phyloP scores from a whole-genome alignment of 345 rosid species.

The Camelina hispida region DNA sequence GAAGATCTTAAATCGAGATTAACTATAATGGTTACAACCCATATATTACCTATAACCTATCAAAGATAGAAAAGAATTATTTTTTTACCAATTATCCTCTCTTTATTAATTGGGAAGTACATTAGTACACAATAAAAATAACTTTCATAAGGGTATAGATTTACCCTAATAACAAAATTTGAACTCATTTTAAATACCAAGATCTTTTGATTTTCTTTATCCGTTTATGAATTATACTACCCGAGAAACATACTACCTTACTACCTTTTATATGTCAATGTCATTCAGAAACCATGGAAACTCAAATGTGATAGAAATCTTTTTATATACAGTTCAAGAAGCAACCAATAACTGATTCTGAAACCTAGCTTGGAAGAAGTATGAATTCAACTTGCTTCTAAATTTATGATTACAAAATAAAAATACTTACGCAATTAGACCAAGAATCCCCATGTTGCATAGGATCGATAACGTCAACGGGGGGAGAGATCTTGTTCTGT shows the following conservation, averaged over 20 bases:
- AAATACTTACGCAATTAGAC: conserved; percentile 41
- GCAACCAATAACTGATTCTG: background rate
- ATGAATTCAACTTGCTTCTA: background rate
- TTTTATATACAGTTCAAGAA: background rate
- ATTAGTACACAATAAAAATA: too few species aligned
- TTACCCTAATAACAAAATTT: too few species aligned
- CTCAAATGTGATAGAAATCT: background rate
- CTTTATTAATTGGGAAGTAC: too few species aligned
- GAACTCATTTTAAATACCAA: too few species aligned
- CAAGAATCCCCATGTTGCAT: conserved; percentile 37
- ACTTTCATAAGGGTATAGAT: too few species aligned
- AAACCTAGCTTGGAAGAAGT: background rate
- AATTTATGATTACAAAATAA: background rate
- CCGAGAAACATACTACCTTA: background rate
- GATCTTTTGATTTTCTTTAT: too few species aligned
- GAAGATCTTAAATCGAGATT: too few species aligned
- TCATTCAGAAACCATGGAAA: background rate
- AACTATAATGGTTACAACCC: too few species aligned
- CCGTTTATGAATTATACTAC: background rate
- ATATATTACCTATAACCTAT: too few species aligned
- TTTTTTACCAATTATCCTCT: too few species aligned
- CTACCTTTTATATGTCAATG: too few species aligned
- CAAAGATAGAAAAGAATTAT: too few species aligned
- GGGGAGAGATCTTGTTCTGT: conserved; percentile 46
- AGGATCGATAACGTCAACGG: conserved; percentile 38